Evolutionary conservation across 73 alveolate species (phyloP).

Genomic region (Paramecium biaurelia): DNA sequence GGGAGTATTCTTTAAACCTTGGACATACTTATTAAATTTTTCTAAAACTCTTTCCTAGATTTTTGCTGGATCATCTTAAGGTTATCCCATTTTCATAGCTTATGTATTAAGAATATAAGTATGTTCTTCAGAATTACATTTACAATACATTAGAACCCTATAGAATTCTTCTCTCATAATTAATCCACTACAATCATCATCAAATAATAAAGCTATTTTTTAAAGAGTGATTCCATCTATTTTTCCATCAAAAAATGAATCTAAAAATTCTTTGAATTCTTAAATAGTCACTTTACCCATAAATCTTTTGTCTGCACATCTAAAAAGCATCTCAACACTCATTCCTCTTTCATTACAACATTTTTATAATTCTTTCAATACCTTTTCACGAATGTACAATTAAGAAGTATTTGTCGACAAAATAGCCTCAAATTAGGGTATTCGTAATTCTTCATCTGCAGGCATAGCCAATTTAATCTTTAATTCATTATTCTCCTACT

Average conservation of each 20-base stretch:
- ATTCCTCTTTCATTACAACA: slow-evolving; percentile 55
- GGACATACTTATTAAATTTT: neutral
- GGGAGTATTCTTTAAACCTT: neutral
- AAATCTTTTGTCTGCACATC: slow-evolving; percentile 46
- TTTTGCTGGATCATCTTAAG: slow-evolving; percentile 13
- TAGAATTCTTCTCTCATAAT: slow-evolving; percentile 31
- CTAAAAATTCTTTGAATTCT: slow-evolving; percentile 47
- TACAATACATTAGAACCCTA: slow-evolving; percentile 28
- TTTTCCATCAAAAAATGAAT: neutral
- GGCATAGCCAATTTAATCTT: slow-evolving; percentile 7
- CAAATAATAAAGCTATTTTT: neutral
- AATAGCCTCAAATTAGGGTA: slow-evolving; percentile 3
- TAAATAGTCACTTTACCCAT: neutral
- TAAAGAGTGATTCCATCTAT: neutral
- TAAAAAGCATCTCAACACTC: slow-evolving; percentile 40
- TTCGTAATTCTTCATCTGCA: neutral
- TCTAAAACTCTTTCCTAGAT: neutral
- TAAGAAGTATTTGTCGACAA: neutral
- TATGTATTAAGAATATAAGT: neutral
- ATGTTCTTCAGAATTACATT: slow-evolving; percentile 18
- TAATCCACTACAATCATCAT: slow-evolving; percentile 43
- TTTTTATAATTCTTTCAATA: slow-evolving; percentile 35
- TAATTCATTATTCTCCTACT: slow-evolving; percentile 14
- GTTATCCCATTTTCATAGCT: slow-evolving; percentile 12
- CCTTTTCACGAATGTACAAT: slow-evolving; percentile 1